Conservation (phyloP, 2,329 filamentous ascomycete species). For the Ceratocystis cacaofunesta region DNA sequence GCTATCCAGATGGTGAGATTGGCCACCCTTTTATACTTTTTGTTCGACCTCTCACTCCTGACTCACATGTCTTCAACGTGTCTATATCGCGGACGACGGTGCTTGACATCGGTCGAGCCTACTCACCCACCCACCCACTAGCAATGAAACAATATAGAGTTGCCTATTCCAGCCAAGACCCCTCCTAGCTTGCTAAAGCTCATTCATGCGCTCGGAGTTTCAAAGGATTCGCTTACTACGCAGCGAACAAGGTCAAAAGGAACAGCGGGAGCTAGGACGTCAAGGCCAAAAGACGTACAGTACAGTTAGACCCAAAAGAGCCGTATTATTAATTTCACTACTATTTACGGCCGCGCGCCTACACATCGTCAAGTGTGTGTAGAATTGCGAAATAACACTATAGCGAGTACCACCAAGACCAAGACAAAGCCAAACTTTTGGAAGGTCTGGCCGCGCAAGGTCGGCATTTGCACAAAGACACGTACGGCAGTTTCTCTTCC, state of each 20-base stretch:
- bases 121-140: neutral
- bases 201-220: neutral
- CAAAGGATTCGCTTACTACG: slow-evolving; percentile 1
- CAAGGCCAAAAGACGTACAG: neutral
- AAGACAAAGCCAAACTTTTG: neutral
- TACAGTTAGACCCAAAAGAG: neutral
- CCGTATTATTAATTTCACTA: neutral
- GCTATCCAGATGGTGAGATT: neutral
- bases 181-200: neutral
- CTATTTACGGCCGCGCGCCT: neutral
- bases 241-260: neutral
- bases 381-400: neutral
- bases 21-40: neutral
- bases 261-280: neutral
- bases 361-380: neutral
- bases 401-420: neutral
- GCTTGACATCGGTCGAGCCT: neutral
- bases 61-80: neutral
- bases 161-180: neutral
- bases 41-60: neutral
- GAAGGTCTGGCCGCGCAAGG: too few relatives aligned
- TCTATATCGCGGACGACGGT: neutral
- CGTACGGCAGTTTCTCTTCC: too few relatives aligned
- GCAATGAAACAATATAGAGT: neutral
- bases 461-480: too few relatives aligned